phyloP scores from a whole-genome alignment of 176 grass and related monocot species.

The Metroxylon sagu region DNA sequence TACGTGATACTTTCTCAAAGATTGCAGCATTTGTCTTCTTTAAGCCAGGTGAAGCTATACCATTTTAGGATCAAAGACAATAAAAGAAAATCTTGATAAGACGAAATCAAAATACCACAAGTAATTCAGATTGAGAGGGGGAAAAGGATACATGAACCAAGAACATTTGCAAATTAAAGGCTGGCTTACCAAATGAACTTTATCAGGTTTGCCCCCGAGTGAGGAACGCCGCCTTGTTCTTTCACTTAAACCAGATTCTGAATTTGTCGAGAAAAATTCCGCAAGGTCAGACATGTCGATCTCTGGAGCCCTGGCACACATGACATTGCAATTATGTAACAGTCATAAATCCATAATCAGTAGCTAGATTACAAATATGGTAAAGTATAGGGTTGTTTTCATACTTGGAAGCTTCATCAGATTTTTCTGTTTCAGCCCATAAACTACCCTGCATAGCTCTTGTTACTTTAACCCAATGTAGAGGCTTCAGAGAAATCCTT shows the following conservation, averaged over 20 bases:
- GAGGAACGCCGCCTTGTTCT: constrained; percentile 32
- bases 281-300: constrained; percentile 89
- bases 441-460: constrained; percentile 79
- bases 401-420: constrained; percentile 54
- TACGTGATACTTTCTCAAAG: too few species aligned
- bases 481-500: constrained; percentile 66
- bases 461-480: constrained; percentile 95
- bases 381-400: background rate
- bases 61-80: too few species aligned
- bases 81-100: too few species aligned
- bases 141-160: constrained; percentile 1
- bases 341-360: constrained; percentile 4
- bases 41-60: too few species aligned
- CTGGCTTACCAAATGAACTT: constrained; percentile 60
- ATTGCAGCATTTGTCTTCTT: too few species aligned
- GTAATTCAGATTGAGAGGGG: too few species aligned
- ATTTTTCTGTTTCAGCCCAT: constrained; percentile 80
- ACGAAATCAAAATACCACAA: too few species aligned
- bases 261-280: constrained; percentile 85
- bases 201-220: constrained; percentile 51
- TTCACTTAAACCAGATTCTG: constrained; percentile 21
- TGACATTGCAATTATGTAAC: constrained; percentile 21
- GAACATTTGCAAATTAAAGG: too few species aligned
- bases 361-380: constrained; percentile 1
- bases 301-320: constrained; percentile 58